Evolutionary conservation across 192 early-diverging fungal species (phyloP), one percentile per base, ranked within the genome.

Genomic region (Rhizoclosmatium sp.): DNA sequence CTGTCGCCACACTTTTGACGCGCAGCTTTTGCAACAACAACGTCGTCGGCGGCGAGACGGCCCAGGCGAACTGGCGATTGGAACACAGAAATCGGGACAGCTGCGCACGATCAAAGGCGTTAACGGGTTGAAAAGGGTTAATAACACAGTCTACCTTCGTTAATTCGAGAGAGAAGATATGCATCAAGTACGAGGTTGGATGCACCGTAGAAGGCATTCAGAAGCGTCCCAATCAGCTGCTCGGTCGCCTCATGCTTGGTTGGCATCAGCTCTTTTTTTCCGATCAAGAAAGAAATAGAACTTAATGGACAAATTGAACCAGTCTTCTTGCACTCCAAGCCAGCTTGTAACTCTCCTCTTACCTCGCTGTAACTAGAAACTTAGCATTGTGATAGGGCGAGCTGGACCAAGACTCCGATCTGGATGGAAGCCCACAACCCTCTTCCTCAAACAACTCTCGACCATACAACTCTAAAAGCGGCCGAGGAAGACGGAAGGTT

Each of bases 1-100:
- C 46, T 80, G 47, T 46, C 54, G 42, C 44, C 66, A 39, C 2
- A 58, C 41, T 3, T 19, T 14, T 45, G 41, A 19, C 82, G 46
- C n/a, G 81, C 67, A 2, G 80, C 83, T 41, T 78, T 73, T 7
- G 83, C 83, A 7, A 84, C 80, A 56, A 84, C 80, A 9, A 62
- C 75, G 3, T 81, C 80, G 69, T 84, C 83, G 41, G 47, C 4
- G 16, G 80, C 78, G 23, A 80, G 59, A 2, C 19, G 5, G 4
- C 78, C 78, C 7, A 80, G 62, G 7, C 78, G 56, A 12, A 42
- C n/a, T 10, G 68, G 61, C 7, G 58, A 61, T 21, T 60, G 19
- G 65, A 80, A 80, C 46, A 80, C n/a, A 4, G 58, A 48, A 48
- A 80, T 73, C 2, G 70, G 70, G 42, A 80, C 48, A 69, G 70